These are phyloP conservation scores for Venturiaceae sp. DNA, from an alignment of 2,329 filamentous ascomycete species.

Conservation along the genomic window DNA sequence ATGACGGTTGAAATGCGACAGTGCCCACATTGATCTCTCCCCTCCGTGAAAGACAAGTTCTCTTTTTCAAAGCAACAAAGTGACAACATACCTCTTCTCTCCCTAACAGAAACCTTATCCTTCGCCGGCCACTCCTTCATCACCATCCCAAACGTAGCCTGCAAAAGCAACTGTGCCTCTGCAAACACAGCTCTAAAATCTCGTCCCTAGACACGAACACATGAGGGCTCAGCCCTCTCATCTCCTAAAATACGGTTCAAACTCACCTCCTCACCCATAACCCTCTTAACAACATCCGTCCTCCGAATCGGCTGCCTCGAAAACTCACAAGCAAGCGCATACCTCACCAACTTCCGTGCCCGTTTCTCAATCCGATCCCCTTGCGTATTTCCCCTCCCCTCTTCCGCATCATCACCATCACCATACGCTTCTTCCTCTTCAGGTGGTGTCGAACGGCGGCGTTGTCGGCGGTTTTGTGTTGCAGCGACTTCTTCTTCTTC, in stretches of 20 bases:
- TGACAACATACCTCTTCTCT: conserved; percentile 56
- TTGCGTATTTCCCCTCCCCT: neutral
- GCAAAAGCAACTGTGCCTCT: conserved; percentile 63
- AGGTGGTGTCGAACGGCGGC: neutral
- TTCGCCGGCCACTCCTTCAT: conserved; percentile 71
- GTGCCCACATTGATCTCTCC: too few relatives aligned
- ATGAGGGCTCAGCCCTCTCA: conserved; percentile 34
- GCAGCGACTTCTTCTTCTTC: neutral
- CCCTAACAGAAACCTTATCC: conserved; percentile 72
- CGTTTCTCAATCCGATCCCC: conserved; percentile 24
- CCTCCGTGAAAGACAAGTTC: too few relatives aligned
- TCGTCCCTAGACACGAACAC: conserved; percentile 35
- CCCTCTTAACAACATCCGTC: conserved; percentile 47
- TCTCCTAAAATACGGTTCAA: neutral
- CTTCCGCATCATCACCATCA: neutral
- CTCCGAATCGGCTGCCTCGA: conserved; percentile 43
- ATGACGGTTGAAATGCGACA: too few relatives aligned
- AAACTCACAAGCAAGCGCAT: conserved; percentile 52
- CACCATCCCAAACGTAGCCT: conserved; percentile 79
- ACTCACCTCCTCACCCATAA: conserved; percentile 11
- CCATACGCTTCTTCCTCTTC: neutral
- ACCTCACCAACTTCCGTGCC: conserved; percentile 52
- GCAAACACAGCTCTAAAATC: conserved; percentile 71
- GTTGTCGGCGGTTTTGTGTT: neutral
- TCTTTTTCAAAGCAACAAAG: conserved; percentile 4